Conservation (phyloP, 73 alveolate species). For the Paramecium caudatum region DNA sequence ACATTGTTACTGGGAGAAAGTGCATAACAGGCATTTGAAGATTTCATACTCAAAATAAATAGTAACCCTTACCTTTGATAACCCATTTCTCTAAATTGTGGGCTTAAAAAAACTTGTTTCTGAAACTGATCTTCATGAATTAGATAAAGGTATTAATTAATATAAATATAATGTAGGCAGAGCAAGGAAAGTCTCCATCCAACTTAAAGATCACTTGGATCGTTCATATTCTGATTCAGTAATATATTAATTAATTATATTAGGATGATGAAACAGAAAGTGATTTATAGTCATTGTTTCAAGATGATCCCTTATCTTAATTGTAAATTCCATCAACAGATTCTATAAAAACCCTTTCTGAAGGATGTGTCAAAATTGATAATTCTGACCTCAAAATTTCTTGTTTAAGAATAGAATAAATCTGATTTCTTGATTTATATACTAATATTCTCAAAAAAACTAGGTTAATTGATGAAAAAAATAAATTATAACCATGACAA, state of each 20-base stretch:
- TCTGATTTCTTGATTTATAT: background rate
- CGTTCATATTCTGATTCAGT: constrained; percentile 41
- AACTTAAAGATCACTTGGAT: background rate
- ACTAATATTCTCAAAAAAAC: background rate
- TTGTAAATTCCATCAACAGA: background rate
- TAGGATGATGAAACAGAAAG: constrained; percentile 8
- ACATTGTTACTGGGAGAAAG: background rate
- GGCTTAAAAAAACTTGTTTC: background rate
- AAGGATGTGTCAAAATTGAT: too few relatives aligned
- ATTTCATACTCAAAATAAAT: background rate
- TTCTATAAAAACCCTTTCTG: too few relatives aligned
- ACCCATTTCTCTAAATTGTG: background rate
- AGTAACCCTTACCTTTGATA: background rate
- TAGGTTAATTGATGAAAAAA: background rate
- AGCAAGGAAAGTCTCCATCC: background rate
- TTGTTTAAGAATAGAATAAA: background rate
- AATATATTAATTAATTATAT: background rate
- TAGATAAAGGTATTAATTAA: background rate
- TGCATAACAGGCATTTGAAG: background rate
- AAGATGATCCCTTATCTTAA: background rate
- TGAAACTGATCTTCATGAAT: background rate
- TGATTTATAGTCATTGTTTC: background rate
- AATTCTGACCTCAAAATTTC: background rate
- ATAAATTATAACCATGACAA: too few relatives aligned
- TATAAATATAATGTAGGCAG: background rate